Evolutionary conservation across 192 early-diverging fungal genomes (phyloP).

Genomic region (Coemansia sp.): DNA sequence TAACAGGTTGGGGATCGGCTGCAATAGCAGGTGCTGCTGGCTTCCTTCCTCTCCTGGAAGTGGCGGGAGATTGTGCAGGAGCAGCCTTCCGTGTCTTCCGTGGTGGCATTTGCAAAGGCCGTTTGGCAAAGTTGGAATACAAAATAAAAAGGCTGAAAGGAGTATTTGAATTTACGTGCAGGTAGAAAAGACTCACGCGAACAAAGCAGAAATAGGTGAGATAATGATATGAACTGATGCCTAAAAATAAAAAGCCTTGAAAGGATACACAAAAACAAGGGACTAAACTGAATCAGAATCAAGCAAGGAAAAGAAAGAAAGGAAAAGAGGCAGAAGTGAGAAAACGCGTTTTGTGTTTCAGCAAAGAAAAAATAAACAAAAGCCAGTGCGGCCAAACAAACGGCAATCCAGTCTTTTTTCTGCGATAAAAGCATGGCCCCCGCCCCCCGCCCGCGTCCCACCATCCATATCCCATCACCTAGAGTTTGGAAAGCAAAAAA

Average conservation of each 20-base stretch:
- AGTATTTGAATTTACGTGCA: background rate
- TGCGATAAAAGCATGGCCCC: too few species aligned
- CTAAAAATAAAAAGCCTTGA: background rate
- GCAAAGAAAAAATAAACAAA: background rate
- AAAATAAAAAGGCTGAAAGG: background rate
- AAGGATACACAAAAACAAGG: constrained; percentile 2
- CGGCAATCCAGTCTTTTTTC: background rate
- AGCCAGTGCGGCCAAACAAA: background rate
- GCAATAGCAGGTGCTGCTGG: background rate
- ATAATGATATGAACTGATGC: background rate
- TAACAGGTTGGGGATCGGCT: constrained; percentile 5
- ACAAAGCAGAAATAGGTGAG: constrained; percentile 7
- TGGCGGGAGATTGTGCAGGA: background rate
- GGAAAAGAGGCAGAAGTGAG: background rate
- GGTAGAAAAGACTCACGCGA: background rate
- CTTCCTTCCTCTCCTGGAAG: background rate
- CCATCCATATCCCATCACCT: background rate
- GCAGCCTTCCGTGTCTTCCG: constrained; percentile 21
- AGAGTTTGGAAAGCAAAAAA: background rate
- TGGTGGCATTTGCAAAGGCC: constrained; percentile 19
- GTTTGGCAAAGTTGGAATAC: background rate
- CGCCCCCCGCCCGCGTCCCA: background rate
- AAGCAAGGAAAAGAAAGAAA: background rate
- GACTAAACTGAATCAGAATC: background rate
- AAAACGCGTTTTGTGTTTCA: background rate